Base-by-base conservation (phyloP, 805 yeast species). In the Yarrowia deformans region DNA sequence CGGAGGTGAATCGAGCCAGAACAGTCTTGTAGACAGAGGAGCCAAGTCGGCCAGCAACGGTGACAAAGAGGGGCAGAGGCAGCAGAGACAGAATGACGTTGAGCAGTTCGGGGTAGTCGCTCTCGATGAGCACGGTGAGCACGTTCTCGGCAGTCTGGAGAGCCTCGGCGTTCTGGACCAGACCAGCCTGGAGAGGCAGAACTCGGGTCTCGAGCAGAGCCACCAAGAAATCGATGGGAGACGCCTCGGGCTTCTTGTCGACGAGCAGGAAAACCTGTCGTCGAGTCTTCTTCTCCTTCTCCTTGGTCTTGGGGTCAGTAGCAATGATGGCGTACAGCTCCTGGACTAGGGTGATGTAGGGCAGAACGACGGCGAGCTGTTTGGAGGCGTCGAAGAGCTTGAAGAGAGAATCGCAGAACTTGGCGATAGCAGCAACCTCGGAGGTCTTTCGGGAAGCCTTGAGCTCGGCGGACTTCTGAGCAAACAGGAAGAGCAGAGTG, bases 401-500 rank as follows among this genome's bases (percentile, higher is more conserved):
- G 78, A 91, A 76, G 23, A 67, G 52, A 43, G 69, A 54, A 43
- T 43, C 66, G 43, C 66, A 35, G 52, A 67, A 55, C 45, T 46
- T 67, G 39, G 52, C 52, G 37, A 43, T 43, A 16, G 66, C 50
- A 34, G 63, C 43, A n/a, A 55, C 52, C n/a, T 54, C 66, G 29
- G 69, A 54, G n/a, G 66, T 77, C 75, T 87, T 90, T 74, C 86
- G 86, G 72, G 84, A 87, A 18, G 79, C 75, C 56, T 83, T 78
- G 18, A 87, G 81, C 39, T 81, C 81, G 9, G 88, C 85, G 75
- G 86, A 90, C 76, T 92, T 97, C 75, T 87, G 91, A 67, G 96
- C 94, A 74, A 94, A 84, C 73, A 95, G 82, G 74, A 91, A 88
- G 71, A 94, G 77, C 58, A 94, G 84, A 63, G 89, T 82, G 73